Conservation (phyloP, 331 rosid species). For the Telfairia occidentalis region DNA sequence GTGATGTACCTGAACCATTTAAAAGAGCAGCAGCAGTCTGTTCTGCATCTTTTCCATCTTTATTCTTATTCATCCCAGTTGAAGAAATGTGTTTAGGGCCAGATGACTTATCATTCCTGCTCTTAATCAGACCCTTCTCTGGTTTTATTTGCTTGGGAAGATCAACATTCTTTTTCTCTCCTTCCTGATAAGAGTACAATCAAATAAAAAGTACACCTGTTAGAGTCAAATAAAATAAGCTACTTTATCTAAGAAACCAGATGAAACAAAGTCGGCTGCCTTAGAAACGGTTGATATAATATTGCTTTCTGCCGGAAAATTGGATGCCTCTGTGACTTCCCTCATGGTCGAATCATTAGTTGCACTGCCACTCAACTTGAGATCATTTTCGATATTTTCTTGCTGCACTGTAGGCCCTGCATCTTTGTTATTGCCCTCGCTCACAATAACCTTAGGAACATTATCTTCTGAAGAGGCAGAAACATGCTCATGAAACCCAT, state of each 20-base stretch:
- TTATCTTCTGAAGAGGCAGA: conserved; percentile 21
- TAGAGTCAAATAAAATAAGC: conserved; percentile 11
- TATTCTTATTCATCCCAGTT: conserved; percentile 29
- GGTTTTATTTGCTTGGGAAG: conserved; percentile 28
- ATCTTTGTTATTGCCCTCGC: conserved; percentile 13
- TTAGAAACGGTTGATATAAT: conserved; percentile 37
- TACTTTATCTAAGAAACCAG: not conserved
- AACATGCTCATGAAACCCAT: conserved; percentile 39
- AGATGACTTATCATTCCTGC: conserved; percentile 42
- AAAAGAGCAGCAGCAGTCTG: conserved; percentile 36
- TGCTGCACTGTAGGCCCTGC: conserved; percentile 23
- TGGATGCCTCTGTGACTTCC: conserved; percentile 38
- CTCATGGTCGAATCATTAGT: conserved; percentile 24
- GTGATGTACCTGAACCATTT: conserved; percentile 46
- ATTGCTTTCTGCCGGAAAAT: conserved; percentile 22
- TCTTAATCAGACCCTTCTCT: conserved; percentile 35
- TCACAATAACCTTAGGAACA: conserved; percentile 24
- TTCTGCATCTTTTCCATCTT: conserved; percentile 48
- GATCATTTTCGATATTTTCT: conserved; percentile 30
- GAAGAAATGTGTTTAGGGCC: conserved; percentile 28
- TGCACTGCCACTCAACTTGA: conserved; percentile 28
- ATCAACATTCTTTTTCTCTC: conserved; percentile 26
- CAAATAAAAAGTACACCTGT: conserved; percentile 6
- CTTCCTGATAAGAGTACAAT: conserved; percentile 28
- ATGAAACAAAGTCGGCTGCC: conserved; percentile 25